These are phyloP conservation scores for Arthroderma sp. DNA, from an alignment of 2,329 filamentous ascomycete genomes.

Conservation along the genomic window DNA sequence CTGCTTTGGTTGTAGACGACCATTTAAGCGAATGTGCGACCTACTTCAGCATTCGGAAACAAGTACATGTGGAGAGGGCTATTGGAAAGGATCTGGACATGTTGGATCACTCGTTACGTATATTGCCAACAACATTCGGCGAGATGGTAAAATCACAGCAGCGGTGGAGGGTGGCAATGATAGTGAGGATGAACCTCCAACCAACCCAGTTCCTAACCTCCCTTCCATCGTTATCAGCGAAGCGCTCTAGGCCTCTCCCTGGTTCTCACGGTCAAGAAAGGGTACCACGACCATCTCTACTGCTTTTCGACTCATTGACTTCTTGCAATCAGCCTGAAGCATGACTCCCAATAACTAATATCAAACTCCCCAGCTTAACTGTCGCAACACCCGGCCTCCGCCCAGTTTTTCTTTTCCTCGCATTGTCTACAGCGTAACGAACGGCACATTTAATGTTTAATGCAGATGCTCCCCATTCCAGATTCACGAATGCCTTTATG, in stretches of 20 bases:
- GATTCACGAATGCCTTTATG: no score
- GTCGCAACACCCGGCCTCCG: no score
- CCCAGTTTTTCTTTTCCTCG: no score
- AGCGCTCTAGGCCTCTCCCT: not conserved
- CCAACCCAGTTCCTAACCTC: not conserved
- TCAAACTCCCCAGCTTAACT: no score
- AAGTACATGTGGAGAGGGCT: slow-evolving; percentile 10
- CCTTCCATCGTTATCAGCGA: not conserved
- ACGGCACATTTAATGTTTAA: no score
- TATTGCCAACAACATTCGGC: slow-evolving; percentile 6
- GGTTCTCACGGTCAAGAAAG: not conserved
- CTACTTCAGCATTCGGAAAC: slow-evolving; percentile 14
- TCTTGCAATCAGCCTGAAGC: no score
- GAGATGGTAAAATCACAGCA: no score
- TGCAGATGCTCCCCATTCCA: no score
- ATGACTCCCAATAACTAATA: no score
- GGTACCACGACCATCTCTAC: not conserved
- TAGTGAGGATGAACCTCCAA: not conserved
- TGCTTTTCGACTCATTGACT: not conserved
- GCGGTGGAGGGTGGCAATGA: not conserved
- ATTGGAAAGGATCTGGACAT: slow-evolving; percentile 6
- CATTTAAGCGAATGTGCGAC: slow-evolving; percentile 12
- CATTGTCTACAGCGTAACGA: no score
- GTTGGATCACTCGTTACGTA: slow-evolving; percentile 9
- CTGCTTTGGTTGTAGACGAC: slow-evolving; percentile 9